Conservation (phyloP, 192 early-diverging fungal genomes). For the Backusella parvicylindrica region DNA sequence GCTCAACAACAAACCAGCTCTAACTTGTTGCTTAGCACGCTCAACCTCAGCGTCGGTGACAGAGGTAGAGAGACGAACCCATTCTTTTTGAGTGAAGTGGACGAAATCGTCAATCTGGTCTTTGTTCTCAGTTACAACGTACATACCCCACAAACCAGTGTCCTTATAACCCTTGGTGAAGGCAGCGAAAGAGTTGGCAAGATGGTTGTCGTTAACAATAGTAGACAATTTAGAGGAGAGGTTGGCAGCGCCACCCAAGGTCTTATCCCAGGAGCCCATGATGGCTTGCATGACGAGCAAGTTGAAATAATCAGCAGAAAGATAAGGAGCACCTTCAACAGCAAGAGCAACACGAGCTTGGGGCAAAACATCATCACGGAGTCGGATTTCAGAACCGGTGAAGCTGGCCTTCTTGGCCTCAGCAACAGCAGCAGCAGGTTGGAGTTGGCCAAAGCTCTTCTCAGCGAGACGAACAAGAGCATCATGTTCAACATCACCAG, state of each 20-base stretch:
- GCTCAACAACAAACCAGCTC: conserved; percentile 84
- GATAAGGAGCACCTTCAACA: conserved; percentile 94
- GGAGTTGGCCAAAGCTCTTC: conserved; percentile 83
- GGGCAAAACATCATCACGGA: conserved; percentile 91
- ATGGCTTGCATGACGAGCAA: conserved; percentile 93
- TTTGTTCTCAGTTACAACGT: conserved; percentile 84
- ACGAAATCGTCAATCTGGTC: conserved; percentile 83
- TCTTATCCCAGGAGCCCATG: conserved; percentile 95
- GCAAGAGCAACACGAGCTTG: conserved; percentile 97
- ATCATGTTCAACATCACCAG: conserved; percentile 93
- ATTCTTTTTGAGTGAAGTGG: conserved; percentile 91
- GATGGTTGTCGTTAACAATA: conserved; percentile 72
- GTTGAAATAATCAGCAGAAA: conserved; percentile 91
- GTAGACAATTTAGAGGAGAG: conserved; percentile 86
- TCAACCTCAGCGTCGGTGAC: conserved; percentile 91
- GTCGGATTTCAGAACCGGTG: conserved; percentile 89
- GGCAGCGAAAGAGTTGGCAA: conserved; percentile 97
- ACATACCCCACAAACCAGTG: conserved; percentile 97
- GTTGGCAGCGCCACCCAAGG: conserved; percentile 86
- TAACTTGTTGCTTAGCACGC: conserved; percentile 98
- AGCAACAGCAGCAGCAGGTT: conserved; percentile 27
- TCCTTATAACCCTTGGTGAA: conserved; percentile 99
- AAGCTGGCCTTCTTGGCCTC: conserved; percentile 62
- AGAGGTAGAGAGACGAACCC: conserved; percentile 84
- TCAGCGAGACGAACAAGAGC: conserved; percentile 89